phyloP scores from a whole-genome alignment of 176 grass and related monocot species.

The Puya raimondii region DNA sequence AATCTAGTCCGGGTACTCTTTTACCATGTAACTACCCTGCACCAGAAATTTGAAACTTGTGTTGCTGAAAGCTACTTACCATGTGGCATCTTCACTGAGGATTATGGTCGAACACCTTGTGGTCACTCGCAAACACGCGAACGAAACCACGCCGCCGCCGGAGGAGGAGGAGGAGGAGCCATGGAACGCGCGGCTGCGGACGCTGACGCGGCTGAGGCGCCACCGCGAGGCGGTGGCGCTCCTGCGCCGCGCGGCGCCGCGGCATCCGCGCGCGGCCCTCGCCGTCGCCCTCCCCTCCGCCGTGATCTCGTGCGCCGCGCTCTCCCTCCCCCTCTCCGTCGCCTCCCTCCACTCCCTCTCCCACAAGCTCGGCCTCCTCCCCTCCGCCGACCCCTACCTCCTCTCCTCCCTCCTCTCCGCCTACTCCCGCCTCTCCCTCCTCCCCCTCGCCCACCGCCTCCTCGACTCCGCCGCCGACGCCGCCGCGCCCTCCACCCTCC shows the following conservation, averaged over 20 bases:
- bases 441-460: conserved; percentile 37
- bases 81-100: neutral
- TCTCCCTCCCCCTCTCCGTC: conserved; percentile 28
- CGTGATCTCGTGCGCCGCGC: conserved; percentile 35
- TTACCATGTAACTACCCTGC: too few relatives aligned
- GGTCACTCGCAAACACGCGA: neutral
- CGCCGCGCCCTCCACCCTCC: conserved; percentile 21
- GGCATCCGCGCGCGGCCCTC: conserved; percentile 22
- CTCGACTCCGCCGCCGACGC: conserved; percentile 22
- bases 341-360: conserved; percentile 44
- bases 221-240: conserved; percentile 36
- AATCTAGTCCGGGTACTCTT: too few relatives aligned
- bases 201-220: conserved; percentile 25
- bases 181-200: conserved; percentile 35
- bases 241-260: conserved; percentile 24
- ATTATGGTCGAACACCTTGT: conserved; percentile 6
- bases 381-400: conserved; percentile 37
- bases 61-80: neutral
- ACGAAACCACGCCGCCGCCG: neutral
- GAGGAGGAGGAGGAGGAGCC: conserved; percentile 7
- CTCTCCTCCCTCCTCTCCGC: conserved; percentile 39
- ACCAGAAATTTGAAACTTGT: too few relatives aligned
- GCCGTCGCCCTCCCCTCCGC: conserved; percentile 41
- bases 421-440: conserved; percentile 43
- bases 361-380: conserved; percentile 43